Evolutionary conservation across 495 filamentous ascomycete genomes (phyloP).

Genomic region (Sabuloglossum arenarium): DNA sequence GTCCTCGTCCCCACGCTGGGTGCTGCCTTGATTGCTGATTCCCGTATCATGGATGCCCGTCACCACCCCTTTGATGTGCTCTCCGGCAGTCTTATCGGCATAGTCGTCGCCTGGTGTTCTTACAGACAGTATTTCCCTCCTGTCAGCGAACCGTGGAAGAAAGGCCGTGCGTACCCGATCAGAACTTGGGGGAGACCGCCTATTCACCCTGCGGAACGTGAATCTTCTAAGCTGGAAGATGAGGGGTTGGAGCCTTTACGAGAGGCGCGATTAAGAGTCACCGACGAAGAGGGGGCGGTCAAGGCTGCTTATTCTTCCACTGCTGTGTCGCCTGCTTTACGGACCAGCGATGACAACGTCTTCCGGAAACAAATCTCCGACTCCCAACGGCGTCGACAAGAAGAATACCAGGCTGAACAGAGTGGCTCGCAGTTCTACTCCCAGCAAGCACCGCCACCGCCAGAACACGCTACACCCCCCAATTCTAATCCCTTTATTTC

Average conservation of each 20-base stretch:
- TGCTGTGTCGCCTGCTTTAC: neutral
- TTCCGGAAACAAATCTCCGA: neutral
- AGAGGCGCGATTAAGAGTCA: too few species aligned
- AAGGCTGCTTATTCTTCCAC: neutral
- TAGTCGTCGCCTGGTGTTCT: conserved; percentile 16
- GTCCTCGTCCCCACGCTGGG: conserved; percentile 37
- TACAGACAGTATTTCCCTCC: conserved; percentile 25
- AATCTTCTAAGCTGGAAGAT: neutral
- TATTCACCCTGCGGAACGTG: neutral
- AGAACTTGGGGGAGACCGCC: conserved; percentile 28
- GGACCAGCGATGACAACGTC: neutral
- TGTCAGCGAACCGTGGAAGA: conserved; percentile 30
- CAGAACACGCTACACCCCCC: neutral
- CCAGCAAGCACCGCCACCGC: neutral
- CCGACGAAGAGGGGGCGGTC: neutral
- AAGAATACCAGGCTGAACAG: neutral
- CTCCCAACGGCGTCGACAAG: neutral
- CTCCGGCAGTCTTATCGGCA: conserved; percentile 30
- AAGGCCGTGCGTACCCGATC: conserved; percentile 41
- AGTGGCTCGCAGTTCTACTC: neutral
- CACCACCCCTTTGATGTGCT: conserved; percentile 85
- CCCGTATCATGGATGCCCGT: conserved; percentile 53
- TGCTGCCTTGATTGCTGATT: conserved; percentile 32
- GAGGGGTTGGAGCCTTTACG: neutral
- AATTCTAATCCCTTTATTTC: neutral